These are phyloP conservation scores for Phytophthora ohioensis DNA, from an alignment of 352 stramenopile species.

Conservation along the genomic window DNA sequence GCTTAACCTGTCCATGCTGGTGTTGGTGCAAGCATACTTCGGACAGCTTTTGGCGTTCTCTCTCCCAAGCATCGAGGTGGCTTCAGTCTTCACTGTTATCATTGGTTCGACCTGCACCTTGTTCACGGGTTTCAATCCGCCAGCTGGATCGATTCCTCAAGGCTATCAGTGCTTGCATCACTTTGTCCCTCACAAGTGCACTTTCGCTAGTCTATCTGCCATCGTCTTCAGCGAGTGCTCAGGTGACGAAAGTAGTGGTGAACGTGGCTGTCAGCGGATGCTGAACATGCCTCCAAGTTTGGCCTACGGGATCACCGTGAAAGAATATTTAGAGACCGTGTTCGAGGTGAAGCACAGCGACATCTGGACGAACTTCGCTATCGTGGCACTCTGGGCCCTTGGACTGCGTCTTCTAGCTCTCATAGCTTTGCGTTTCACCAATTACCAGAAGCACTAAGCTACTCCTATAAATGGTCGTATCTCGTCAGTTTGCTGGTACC, in stretches of 20 bases:
- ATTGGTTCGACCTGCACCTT: conserved; percentile 46
- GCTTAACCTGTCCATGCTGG: conserved; percentile 45
- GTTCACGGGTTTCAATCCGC: conserved; percentile 53
- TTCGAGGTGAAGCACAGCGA: conserved; percentile 44
- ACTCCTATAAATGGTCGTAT: conserved; percentile 5
- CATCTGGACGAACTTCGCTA: conserved; percentile 28
- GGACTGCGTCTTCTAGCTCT: conserved; percentile 39
- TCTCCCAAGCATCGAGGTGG: conserved; percentile 43
- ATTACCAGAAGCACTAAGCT: conserved; percentile 4
- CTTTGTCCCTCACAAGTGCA: conserved; percentile 35
- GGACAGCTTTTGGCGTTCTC: conserved; percentile 51
- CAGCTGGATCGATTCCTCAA: conserved; percentile 33
- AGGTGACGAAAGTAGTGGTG: neutral
- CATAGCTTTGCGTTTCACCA: conserved; percentile 32
- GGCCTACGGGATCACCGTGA: conserved; percentile 32
- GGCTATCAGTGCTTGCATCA: conserved; percentile 45
- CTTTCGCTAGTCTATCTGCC: conserved; percentile 36
- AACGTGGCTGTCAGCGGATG: conserved; percentile 27
- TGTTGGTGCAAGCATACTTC: conserved; percentile 60
- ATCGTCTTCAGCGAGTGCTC: conserved; percentile 39
- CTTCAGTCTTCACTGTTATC: conserved; percentile 39
- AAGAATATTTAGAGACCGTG: conserved; percentile 40
- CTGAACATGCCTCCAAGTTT: conserved; percentile 30
- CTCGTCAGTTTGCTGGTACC: no score
- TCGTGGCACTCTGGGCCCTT: conserved; percentile 33